phyloP scores from a whole-genome alignment of 179 eudicot genomes.

The Silene vulgaris region DNA sequence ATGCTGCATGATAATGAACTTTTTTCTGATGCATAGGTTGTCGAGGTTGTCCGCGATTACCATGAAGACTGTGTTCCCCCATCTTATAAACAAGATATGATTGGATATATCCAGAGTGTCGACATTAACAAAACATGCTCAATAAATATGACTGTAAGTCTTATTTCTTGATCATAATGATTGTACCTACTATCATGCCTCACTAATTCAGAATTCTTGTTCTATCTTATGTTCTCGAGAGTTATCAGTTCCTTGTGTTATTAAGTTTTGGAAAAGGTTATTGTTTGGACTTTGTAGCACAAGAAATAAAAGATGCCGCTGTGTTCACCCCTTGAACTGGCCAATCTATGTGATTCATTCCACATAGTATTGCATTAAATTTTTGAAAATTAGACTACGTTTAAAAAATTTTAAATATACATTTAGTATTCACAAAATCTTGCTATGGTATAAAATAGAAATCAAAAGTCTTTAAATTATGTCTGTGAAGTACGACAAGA shows the following conservation, averaged over 20 bases:
- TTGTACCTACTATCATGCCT: neutral
- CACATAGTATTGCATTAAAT: neutral
- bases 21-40: slow-evolving; percentile 28
- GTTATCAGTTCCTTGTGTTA: neutral
- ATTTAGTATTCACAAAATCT: neutral
- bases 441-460: neutral
- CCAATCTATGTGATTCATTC: neutral
- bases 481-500: neutral
- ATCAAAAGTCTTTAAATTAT: slow-evolving; percentile 2
- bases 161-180: slow-evolving; percentile 7
- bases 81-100: slow-evolving; percentile 2
- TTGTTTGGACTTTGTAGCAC: neutral
- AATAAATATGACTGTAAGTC: slow-evolving; percentile 24
- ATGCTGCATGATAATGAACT: slow-evolving; percentile 4
- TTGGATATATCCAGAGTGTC: slow-evolving; percentile 30
- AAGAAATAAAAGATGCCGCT: neutral
- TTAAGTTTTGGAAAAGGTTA: slow-evolving; percentile 1
- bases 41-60: slow-evolving; percentile 32
- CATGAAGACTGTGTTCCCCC: slow-evolving; percentile 30
- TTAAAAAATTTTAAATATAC: neutral
- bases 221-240: neutral
- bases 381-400: neutral
- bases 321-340: neutral
- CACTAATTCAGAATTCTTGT: neutral
- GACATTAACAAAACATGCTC: slow-evolving; percentile 32